Evolutionary conservation across 768 basidiomycete species (phyloP), one percentile per base, ranked within the genome.

Genomic region (Boletus bicolor): DNA sequence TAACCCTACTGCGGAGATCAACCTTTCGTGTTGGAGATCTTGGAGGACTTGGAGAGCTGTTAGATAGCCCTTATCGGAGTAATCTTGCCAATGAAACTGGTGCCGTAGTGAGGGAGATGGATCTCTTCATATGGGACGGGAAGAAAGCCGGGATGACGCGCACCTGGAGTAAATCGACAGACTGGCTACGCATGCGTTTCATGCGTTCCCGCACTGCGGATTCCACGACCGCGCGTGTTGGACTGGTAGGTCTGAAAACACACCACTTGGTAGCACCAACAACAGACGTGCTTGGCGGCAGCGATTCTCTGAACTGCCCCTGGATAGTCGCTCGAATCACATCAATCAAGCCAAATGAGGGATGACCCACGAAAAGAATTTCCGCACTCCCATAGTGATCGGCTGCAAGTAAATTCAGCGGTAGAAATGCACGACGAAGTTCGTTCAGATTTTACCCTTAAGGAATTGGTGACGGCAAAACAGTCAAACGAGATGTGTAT

Each of bases 371-470:
- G 60, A 89, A 92, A 56, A 91, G 80, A 57, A 89, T 81, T 68
- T 93, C 91, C 21, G 91, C 82, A 63, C 84, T 82, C 15, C 91
- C 91, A 75, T 93, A 93, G 72, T 93, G 91, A 75, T 93, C 91
- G 63, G 91, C 91, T 89, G 59, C 7, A 55, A 52, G 55, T 45
- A 54, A 39, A 51, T 47, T 57, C 51, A 66, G 56, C 53, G 54
- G 55, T 24, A 44, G 51, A 36, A 41, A 30, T 17, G 36, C 24
- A 37, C 49, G 49, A 51, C 24, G 46, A 53, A 21, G 51, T 15
- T 32, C 26, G 39, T 44, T 51, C 32, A 49, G 7, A 56, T 32
- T 28, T 64, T 59, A 72, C 73, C 72, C 72, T 72, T 54, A 11
- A 54, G 44, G 45, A 32, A 28, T 47, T 14, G 15, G 50, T 34